Base-by-base conservation (phyloP, 495 filamentous ascomycete genomes). In the Neurospora sp. region DNA sequence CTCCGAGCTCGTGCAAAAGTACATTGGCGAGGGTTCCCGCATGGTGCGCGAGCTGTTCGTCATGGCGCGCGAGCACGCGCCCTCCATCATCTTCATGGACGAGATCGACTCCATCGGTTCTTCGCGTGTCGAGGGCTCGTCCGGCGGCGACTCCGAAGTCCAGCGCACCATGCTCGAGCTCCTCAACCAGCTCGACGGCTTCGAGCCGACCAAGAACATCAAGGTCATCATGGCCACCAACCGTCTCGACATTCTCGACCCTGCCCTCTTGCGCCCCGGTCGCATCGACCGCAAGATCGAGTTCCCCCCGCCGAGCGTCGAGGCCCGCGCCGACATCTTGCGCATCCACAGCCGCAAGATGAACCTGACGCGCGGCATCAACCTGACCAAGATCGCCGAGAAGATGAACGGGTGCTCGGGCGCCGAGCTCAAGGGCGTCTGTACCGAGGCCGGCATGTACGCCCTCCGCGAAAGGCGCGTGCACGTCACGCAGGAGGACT, bases 31-130 rank as follows among this genome's bases (percentile, higher is more conserved):
- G 82, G 96, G 96, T 77, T 94, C 91, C 78, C 91, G 96, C 71
- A 99, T 99, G 96, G 96, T 99, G 71, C 93, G 96, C 70, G 96
- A 99, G 84, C 86, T 99, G 20, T 99, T 99, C 84, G 93, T 98
- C 78, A 99, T 99, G 96, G 96, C 96, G 20, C 88, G 96, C 79
- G 96, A 99, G 82, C 96, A 99, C 78, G 96, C 96, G 1, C 96
- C 96, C n/a, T 96, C 93, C 78, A 99, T 99, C 80, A 99, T 99
- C 82, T 99, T 99, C 86, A 99, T 99, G 95, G 96, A 99, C 84
- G 96, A 99, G 81, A 98, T 99, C 84, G 96, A 99, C 82, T 96
- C 93, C 73, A 99, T 99, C 84, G 96, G 96, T 40, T 97, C 94
- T 8, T 97, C 94, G 68, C 92, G 96, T 76, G 97, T 99, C 74